These are phyloP conservation scores for Tausonia pullulans DNA, from an alignment of 1,284 basidiomycete genomes.

Conservation along the genomic window DNA sequence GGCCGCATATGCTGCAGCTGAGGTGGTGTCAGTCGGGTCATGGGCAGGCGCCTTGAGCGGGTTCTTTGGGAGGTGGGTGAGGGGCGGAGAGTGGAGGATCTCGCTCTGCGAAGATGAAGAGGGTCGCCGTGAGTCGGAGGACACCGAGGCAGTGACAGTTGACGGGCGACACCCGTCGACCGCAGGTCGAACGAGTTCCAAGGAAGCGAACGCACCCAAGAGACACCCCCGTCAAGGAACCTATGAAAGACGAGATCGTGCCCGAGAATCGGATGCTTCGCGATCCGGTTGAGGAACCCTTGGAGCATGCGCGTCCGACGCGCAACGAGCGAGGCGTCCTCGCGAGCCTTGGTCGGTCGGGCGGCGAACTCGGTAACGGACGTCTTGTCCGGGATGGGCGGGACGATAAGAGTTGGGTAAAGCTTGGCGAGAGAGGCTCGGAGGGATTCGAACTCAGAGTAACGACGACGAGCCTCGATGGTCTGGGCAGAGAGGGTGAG, in stretches of 20 bases:
- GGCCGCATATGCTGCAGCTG: constrained; percentile 63
- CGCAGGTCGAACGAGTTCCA: not conserved
- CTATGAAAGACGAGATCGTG: constrained; percentile 90
- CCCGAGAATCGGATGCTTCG: constrained; percentile 80
- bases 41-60: constrained; percentile 89
- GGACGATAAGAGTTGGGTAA: constrained; percentile 93
- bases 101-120: constrained; percentile 49
- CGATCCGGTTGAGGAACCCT: constrained; percentile 83
- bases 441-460: constrained; percentile 94
- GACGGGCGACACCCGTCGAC: constrained; percentile 19
- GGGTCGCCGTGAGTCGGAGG: not conserved
- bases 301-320: constrained; percentile 87
- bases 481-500: constrained; percentile 41
- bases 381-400: constrained; percentile 96
- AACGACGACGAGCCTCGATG: constrained; percentile 76
- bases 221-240: constrained; percentile 88
- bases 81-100: constrained; percentile 79
- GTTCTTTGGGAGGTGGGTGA: constrained; percentile 86
- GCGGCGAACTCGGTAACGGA: constrained; percentile 91
- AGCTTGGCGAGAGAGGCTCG: constrained; percentile 71
- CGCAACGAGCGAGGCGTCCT: constrained; percentile 85
- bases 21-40: constrained; percentile 72
- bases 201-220: constrained; percentile 58
- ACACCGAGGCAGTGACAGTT: constrained; percentile 8
- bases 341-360: constrained; percentile 93